Base-by-base conservation (phyloP, 2,329 filamentous ascomycete species). In the Delphinella strobiligena region DNA sequence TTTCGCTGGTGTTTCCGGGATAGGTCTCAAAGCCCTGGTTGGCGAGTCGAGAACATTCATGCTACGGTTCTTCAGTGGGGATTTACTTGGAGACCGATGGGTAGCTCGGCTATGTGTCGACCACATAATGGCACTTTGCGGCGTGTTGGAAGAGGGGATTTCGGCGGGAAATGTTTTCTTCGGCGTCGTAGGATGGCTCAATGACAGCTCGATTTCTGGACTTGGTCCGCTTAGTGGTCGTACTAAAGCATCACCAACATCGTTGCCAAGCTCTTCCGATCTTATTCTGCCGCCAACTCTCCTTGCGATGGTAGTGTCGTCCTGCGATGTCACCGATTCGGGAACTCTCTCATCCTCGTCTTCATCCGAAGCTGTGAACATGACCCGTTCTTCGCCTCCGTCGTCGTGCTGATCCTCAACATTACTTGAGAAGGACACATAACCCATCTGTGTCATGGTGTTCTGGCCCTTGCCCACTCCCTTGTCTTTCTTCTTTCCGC, bases 81-180 rank as follows among this genome's bases (percentile, higher is more conserved):
- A 51, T 19, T 47, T 40, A n/a, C 31, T 27, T 14, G 36, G 34
- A 9, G 40, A 37, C 19, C 37, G 22, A 7, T 27, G 22, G 12
- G 11, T 22, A 15, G 14, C 44, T 37, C 15, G 24, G 35, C 3
- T 41, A 31, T n/a, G 42, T 46, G 24, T 37, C 39, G 9, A 35
- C 18, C 48, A 50, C 14, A 50, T 30, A 7, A 47, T 47, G 3
- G 48, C 46, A 16, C 47, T 49, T 19, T 41, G 42, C 8, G 50
- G 48, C 12, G 50, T 50, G 27, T 52, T 50, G 1, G 50, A 52
- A 3, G 50, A 52, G 5, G 51, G 51, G n/a, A 53, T 48, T 33
- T 50, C 47, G 15, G 34, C 32, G 19, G 12, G 30, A 16, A 41
- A 37, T 17, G 5, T 37, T n/a, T 30, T 36, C n/a, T 10, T 27